Evolutionary conservation across 768 basidiomycete species (phyloP).

Genomic region (Leccinum truebloodii): DNA sequence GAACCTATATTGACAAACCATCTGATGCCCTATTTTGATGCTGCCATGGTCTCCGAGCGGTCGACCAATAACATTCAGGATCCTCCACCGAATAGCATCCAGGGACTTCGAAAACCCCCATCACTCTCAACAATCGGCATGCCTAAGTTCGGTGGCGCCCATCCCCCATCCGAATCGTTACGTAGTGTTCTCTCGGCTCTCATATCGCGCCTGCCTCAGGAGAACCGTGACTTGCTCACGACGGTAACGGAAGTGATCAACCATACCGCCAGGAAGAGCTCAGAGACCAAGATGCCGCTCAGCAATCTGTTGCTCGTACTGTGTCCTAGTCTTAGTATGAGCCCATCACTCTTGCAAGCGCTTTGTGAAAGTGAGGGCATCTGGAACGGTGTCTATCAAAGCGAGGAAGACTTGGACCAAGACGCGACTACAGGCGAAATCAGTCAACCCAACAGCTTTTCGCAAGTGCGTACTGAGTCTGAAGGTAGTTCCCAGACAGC

Average conservation of each 20-base stretch:
- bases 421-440: constrained; percentile 3
- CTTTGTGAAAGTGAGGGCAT: constrained; percentile 71
- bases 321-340: constrained; percentile 84
- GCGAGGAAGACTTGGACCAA: constrained; percentile 7
- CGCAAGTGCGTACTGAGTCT: neutral
- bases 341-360: constrained; percentile 66
- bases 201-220: constrained; percentile 67
- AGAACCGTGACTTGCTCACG: constrained; percentile 81
- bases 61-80: constrained; percentile 31
- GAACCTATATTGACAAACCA: constrained; percentile 78
- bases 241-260: constrained; percentile 82
- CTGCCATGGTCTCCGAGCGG: constrained; percentile 62
- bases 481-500: neutral
- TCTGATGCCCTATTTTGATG: constrained; percentile 76
- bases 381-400: constrained; percentile 46
- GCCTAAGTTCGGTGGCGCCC: constrained; percentile 62
- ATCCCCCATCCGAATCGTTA: constrained; percentile 60
- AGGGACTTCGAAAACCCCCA: constrained; percentile 67
- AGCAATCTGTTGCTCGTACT: constrained; percentile 87
- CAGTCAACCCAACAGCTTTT: neutral
- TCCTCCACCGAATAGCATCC: constrained; percentile 38
- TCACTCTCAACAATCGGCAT: constrained; percentile 79
- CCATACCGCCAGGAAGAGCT: constrained; percentile 64
- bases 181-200: constrained; percentile 61
- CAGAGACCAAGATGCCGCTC: constrained; percentile 89